Percentiles rank a stretch among this genome's conserved stretches.
Evolutionary conservation across 768 basidiomycete species (phyloP).

Genomic region (Phanerodontia chrysosporium): DNA sequence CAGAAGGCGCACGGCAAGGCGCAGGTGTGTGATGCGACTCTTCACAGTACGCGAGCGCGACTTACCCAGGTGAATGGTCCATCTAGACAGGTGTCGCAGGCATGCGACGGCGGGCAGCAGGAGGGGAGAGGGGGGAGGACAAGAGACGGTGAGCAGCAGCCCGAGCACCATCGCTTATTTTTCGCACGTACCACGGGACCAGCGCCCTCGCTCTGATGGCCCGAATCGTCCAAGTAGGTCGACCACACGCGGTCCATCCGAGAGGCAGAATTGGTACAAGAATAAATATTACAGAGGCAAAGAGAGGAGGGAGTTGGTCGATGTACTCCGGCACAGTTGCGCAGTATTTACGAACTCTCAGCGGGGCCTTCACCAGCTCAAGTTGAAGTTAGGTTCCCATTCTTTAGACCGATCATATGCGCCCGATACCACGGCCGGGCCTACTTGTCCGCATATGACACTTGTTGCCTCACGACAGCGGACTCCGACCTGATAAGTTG

Average conservation of each 20-base stretch:
- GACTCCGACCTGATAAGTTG: background rate
- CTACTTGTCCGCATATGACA: background rate
- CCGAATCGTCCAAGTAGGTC: constrained; percentile 39
- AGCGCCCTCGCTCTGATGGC: constrained; percentile 9
- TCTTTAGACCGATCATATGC: background rate
- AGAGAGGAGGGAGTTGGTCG: background rate
- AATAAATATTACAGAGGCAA: constrained; percentile 2
- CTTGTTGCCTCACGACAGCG: background rate
- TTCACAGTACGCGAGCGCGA: constrained; percentile 3
- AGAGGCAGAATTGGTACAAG: background rate
- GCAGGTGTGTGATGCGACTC: background rate
- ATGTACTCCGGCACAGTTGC: no score
- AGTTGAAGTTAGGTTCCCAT: background rate
- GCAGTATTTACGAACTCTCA: background rate
- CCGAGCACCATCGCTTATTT: background rate
- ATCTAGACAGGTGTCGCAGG: constrained; percentile 21
- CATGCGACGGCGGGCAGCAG: constrained; percentile 12
- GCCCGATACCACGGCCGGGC: background rate
- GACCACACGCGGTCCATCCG: constrained; percentile 53
- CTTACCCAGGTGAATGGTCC: constrained; percentile 20
- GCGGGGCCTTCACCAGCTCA: no score
- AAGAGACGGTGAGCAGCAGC: constrained; percentile 11
- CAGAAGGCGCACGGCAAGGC: background rate
- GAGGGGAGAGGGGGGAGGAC: constrained; percentile 3
- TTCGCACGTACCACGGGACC: constrained; percentile 18